phyloP scores from a whole-genome alignment of 495 filamentous ascomycete species.

The Penicillium argentinense region DNA sequence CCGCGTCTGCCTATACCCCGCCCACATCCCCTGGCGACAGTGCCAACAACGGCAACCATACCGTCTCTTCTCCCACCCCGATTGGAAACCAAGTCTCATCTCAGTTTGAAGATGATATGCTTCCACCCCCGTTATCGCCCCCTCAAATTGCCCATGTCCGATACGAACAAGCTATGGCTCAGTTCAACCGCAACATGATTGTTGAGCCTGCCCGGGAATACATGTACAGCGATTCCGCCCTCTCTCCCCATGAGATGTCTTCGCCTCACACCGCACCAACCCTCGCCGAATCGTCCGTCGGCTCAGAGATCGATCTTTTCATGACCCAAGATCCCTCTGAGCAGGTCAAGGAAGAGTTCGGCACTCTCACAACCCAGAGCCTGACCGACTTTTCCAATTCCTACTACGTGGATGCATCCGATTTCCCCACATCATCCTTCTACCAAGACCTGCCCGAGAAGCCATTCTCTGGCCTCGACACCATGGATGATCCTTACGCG shows the following conservation, averaged over 20 bases:
- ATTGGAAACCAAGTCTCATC: slow-evolving; percentile 40
- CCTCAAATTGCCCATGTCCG: slow-evolving; percentile 26
- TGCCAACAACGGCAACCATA: slow-evolving; percentile 44
- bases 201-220: slow-evolving; percentile 30
- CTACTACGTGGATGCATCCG: slow-evolving; percentile 27
- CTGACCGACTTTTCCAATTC: slow-evolving; percentile 36
- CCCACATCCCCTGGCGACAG: slow-evolving; percentile 46
- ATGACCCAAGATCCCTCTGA: slow-evolving; percentile 41
- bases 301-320: slow-evolving; percentile 49
- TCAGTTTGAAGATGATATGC: slow-evolving; percentile 43
- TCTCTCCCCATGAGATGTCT: slow-evolving; percentile 34
- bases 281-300: slow-evolving; percentile 37
- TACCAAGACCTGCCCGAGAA: slow-evolving; percentile 39
- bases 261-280: slow-evolving; percentile 44
- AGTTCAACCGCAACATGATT: slow-evolving; percentile 19
- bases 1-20: slow-evolving; percentile 48
- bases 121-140: slow-evolving; percentile 35
- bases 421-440: slow-evolving; percentile 35
- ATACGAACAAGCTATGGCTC: slow-evolving; percentile 28
- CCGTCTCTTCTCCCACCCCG: slow-evolving; percentile 43
- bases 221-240: slow-evolving; percentile 32
- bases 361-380: slow-evolving; percentile 26
- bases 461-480: slow-evolving; percentile 26
- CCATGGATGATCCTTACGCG: slow-evolving; percentile 38
- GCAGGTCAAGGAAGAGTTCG: slow-evolving; percentile 35